Conservation (phyloP, 306 rosid genomes). For the Rosa persica region DNA sequence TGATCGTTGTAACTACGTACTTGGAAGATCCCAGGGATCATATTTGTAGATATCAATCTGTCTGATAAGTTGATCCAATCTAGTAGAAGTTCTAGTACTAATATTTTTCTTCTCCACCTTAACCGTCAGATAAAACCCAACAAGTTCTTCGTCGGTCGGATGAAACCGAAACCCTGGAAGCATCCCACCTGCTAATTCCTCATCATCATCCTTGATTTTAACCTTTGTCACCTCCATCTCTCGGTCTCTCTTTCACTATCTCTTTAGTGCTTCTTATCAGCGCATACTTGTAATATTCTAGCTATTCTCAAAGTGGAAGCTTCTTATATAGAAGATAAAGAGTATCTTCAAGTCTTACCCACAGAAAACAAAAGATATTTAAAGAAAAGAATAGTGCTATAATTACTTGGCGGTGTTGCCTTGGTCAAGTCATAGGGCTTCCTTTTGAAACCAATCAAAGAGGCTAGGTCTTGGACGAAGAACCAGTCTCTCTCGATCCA, state of each 20-base stretch:
- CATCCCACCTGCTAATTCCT: slow-evolving; percentile 31
- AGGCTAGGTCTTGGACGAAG: background rate
- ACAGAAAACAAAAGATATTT: background rate
- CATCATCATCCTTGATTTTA: slow-evolving; percentile 28
- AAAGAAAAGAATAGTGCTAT: background rate
- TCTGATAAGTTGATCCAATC: slow-evolving; percentile 65
- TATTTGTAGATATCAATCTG: slow-evolving; percentile 88
- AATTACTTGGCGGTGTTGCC: slow-evolving; percentile 21
- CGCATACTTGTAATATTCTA: background rate
- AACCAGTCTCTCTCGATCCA: background rate
- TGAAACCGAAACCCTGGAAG: slow-evolving; percentile 95
- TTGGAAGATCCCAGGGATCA: slow-evolving; percentile 99
- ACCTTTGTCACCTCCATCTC: slow-evolving; percentile 43
- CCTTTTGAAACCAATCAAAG: slow-evolving; percentile 16
- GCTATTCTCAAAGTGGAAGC: slow-evolving; percentile 22
- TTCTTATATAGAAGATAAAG: slow-evolving; percentile 23
- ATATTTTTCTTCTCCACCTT: slow-evolving; percentile 73
- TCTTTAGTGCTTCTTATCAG: background rate
- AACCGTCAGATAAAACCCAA: slow-evolving; percentile 69
- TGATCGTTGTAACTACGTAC: slow-evolving; percentile 36
- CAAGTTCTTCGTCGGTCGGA: slow-evolving; percentile 94
- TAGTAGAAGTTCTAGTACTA: slow-evolving; percentile 19
- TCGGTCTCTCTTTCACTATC: background rate
- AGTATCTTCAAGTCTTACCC: background rate
- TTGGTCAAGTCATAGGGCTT: slow-evolving; percentile 48